These are phyloP conservation scores for Phytophthora europaea DNA, from an alignment of 352 stramenopile species.

Conservation along the genomic window DNA sequence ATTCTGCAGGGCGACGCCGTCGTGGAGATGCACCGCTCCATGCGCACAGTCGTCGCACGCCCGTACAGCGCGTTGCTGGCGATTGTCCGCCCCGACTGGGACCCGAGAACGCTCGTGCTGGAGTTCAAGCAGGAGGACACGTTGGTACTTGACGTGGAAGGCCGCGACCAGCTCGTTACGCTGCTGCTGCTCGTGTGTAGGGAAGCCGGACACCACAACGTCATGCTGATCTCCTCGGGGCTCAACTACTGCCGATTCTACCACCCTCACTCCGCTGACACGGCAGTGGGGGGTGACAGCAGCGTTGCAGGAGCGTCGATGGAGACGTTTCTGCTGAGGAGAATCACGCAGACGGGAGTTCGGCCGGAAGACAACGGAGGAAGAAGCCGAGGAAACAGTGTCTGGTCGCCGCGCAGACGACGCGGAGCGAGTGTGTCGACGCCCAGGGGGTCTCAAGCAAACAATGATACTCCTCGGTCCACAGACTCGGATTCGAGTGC, in stretches of 20 bases:
- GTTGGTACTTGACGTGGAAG: conserved; percentile 62
- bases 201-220: conserved; percentile 65
- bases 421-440: conserved; percentile 19
- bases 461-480: conserved; percentile 11
- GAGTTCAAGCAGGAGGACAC: conserved; percentile 74
- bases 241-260: conserved; percentile 70
- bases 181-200: conserved; percentile 70
- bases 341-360: conserved; percentile 51
- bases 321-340: conserved; percentile 68
- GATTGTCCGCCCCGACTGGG: conserved; percentile 67
- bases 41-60: conserved; percentile 65
- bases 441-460: conserved; percentile 33
- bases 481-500: conserved; percentile 22
- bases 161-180: conserved; percentile 72
- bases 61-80: conserved; percentile 61
- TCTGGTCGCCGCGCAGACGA: conserved; percentile 37
- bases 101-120: conserved; percentile 64
- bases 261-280: conserved; percentile 57
- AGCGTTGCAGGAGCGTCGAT: conserved; percentile 36
- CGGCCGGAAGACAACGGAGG: conserved; percentile 19
- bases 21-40: conserved; percentile 73
- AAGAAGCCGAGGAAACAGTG: conserved; percentile 29
- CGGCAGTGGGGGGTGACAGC: conserved; percentile 35
- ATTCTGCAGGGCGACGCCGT: conserved; percentile 69
- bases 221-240: conserved; percentile 48